These are phyloP conservation scores for Ustilago loliicola DNA, from an alignment of 1,284 basidiomycete genomes.

Conservation along the genomic window DNA sequence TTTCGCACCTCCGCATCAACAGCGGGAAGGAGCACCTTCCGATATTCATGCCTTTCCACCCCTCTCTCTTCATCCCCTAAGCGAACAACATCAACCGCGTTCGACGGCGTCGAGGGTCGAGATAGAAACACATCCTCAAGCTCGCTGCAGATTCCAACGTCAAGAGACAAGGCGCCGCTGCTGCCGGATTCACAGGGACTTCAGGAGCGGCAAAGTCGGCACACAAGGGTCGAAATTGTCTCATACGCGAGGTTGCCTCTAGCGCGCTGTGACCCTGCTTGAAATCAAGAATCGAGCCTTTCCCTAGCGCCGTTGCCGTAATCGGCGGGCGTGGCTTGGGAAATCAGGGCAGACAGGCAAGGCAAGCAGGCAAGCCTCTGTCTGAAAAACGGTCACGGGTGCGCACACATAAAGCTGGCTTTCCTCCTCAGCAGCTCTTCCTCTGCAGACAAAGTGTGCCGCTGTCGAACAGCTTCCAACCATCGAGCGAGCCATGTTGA, in stretches of 20 bases:
- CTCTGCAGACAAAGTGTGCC: neutral
- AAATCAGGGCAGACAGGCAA: neutral
- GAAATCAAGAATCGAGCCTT: neutral
- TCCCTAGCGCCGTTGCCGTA: neutral
- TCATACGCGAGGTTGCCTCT: neutral
- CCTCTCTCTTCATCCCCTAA: too few species aligned
- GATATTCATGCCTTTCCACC: neutral
- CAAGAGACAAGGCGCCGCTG: neutral
- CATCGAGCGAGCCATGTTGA: slow-evolving; percentile 30
- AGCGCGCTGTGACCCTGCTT: neutral
- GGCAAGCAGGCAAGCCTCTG: neutral
- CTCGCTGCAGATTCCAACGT: neutral
- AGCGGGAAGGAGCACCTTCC: neutral
- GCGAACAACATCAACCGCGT: too few species aligned
- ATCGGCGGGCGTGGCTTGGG: neutral
- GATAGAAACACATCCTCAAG: neutral
- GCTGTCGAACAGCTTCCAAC: slow-evolving; percentile 19
- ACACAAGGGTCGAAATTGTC: neutral
- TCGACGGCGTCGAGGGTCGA: too few species aligned
- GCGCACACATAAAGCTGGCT: too few species aligned
- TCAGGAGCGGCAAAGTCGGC: neutral
- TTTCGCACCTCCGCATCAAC: neutral
- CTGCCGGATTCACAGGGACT: neutral
- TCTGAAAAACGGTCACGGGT: neutral
- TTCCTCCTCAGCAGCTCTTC: too few species aligned